A percentile compares a stretch with the other conserved stretches of the same genome.
These are phyloP conservation scores for Starmera stellimalicola DNA, from an alignment of 1,139 yeast genomes.

Conservation along the genomic window DNA sequence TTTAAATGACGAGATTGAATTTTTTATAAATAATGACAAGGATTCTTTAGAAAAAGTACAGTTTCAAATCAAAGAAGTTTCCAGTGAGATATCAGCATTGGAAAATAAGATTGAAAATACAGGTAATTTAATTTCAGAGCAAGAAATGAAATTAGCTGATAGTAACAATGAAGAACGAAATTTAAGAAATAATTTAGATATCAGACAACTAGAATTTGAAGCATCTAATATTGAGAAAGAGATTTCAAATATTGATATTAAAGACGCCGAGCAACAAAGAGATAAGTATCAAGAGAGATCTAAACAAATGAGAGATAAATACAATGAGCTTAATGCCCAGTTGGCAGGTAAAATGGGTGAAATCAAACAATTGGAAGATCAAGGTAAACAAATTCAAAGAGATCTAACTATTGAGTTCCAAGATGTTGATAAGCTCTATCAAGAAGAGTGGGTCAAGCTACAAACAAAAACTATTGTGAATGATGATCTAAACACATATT, in stretches of 20 bases:
- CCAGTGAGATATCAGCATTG: conserved; percentile 35
- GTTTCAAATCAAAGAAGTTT: conserved; percentile 36
- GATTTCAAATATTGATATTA: conserved; percentile 36
- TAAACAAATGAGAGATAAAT: conserved; percentile 39
- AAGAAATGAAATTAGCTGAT: conserved; percentile 33
- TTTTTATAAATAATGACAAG: conserved; percentile 30
- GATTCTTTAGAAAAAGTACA: conserved; percentile 31
- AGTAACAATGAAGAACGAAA: conserved; percentile 43
- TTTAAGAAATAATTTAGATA: conserved; percentile 45
- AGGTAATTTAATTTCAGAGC: conserved; percentile 14
- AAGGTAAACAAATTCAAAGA: conserved; percentile 40
- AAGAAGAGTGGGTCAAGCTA: conserved; percentile 63
- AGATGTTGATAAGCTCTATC: conserved; percentile 54
- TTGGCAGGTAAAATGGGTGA: conserved; percentile 82
- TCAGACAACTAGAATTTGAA: conserved; percentile 32
- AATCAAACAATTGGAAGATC: conserved; percentile 72
- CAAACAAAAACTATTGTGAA: conserved; percentile 75
- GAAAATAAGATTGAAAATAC: conserved; percentile 44
- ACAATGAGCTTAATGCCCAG: conserved; percentile 51
- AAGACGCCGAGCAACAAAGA: conserved; percentile 57
- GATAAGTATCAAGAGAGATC: conserved; percentile 57
- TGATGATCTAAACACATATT: conserved; percentile 74
- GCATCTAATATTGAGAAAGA: conserved; percentile 25
- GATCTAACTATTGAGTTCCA: conserved; percentile 68
- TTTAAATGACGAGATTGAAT: conserved; percentile 5